phyloP scores from a whole-genome alignment of 306 rosid genomes.

The Arachis stenosperma region DNA sequence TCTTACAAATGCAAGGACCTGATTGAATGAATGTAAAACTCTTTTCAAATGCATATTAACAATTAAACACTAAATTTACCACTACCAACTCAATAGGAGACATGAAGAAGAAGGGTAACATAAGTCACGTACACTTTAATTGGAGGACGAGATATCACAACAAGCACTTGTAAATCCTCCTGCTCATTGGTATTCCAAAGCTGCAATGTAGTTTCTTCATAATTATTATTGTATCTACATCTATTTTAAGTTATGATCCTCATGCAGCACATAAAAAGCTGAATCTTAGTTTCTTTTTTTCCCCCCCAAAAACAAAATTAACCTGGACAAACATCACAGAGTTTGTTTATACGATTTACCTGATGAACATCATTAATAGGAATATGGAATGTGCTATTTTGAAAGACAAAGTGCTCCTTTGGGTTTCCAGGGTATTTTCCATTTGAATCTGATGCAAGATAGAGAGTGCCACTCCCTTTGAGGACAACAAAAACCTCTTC shows the following conservation, averaged over 20 bases:
- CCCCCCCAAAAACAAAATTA: constrained; percentile 21
- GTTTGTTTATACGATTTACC: constrained; percentile 49
- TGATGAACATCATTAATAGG: constrained; percentile 91
- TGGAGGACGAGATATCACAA: constrained; percentile 83
- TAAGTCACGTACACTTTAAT: constrained; percentile 72
- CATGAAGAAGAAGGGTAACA: constrained; percentile 34
- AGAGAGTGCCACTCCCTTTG: constrained; percentile 86
- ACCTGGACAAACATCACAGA: constrained; percentile 1
- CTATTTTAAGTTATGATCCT: constrained; percentile 19
- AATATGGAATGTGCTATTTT: constrained; percentile 75
- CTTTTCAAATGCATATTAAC: too few relatives aligned
- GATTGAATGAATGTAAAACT: too few relatives aligned
- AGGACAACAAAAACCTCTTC: constrained; percentile 90
- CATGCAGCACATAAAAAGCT: constrained; percentile 2
- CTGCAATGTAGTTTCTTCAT: constrained; percentile 53
- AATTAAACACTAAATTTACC: too few relatives aligned
- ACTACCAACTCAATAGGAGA: constrained; percentile 2
- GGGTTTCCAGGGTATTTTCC: constrained; percentile 73
- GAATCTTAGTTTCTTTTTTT: background rate
- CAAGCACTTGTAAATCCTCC: constrained; percentile 86
- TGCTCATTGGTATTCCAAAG: constrained; percentile 72
- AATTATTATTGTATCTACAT: constrained; percentile 1
- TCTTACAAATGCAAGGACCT: too few relatives aligned
- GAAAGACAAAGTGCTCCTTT: constrained; percentile 60
- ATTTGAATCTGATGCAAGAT: constrained; percentile 66